phyloP scores from a whole-genome alignment of 2,329 filamentous ascomycete genomes.

The Trichoderma lentiforme region DNA sequence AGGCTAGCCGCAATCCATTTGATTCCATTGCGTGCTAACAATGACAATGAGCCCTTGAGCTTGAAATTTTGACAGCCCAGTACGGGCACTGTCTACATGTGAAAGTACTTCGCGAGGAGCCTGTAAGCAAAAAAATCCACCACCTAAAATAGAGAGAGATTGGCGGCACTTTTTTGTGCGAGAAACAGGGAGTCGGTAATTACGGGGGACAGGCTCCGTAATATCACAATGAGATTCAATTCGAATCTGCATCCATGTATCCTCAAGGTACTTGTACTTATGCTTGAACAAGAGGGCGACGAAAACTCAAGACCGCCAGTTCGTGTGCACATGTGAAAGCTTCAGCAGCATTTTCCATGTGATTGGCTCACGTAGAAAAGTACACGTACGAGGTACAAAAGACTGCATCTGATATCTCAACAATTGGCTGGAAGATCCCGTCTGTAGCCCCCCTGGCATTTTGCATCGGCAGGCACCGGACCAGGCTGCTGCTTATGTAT shows the following conservation, averaged over 20 bases:
- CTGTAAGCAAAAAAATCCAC: neutral
- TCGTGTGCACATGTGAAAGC: neutral
- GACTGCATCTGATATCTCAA: neutral
- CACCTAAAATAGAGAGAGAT: neutral
- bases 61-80: neutral
- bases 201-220: neutral
- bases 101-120: neutral
- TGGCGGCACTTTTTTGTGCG: neutral
- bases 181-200: neutral
- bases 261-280: neutral
- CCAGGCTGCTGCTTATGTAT: neutral
- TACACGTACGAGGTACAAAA: neutral
- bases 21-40: neutral
- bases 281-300: neutral
- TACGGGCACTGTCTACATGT: neutral
- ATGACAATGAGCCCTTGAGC: neutral
- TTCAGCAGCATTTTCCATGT: constrained; percentile 2
- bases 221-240: neutral
- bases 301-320: neutral
- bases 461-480: constrained; percentile 8
- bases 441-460: neutral
- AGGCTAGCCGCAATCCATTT: neutral
- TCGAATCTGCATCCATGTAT: neutral
- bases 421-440: constrained; percentile 1
- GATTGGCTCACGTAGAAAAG: neutral